Percentiles rank a stretch among this genome's conserved stretches.
phyloP scores from a whole-genome alignment of 352 stramenopile genomes.

The Saprolegnia parasitica region DNA sequence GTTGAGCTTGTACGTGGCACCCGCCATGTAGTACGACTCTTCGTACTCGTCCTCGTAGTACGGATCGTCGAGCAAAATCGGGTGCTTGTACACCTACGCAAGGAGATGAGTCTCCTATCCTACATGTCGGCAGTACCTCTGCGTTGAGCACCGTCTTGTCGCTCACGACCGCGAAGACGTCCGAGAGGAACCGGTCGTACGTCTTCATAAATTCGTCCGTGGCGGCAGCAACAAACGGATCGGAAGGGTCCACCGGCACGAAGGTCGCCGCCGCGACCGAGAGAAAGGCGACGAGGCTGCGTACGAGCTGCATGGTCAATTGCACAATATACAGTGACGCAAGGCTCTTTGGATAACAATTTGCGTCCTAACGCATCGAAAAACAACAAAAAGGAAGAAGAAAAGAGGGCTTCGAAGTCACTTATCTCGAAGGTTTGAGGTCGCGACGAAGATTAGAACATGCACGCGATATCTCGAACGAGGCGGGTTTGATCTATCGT shows the following conservation, averaged over 20 bases:
- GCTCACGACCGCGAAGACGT: slow-evolving; percentile 26
- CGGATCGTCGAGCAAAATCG: not conserved
- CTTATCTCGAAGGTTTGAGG: no score
- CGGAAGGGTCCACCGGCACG: not conserved
- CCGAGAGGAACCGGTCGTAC: slow-evolving; percentile 21
- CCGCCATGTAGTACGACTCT: slow-evolving; percentile 14
- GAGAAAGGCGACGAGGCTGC: not conserved
- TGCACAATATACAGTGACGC: not conserved
- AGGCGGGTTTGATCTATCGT: no score
- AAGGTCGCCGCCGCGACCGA: slow-evolving; percentile 1
- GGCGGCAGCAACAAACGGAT: slow-evolving; percentile 15
- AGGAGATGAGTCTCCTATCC: not conserved
- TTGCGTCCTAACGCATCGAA: not conserved
- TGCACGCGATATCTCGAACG: no score
- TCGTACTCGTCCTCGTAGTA: slow-evolving; percentile 1
- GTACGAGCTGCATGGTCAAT: not conserved
- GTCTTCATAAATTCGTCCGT: slow-evolving; percentile 11
- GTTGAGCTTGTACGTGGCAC: slow-evolving; percentile 23
- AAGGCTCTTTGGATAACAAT: not conserved
- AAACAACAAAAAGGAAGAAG: no score
- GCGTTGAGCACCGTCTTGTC: slow-evolving; percentile 14
- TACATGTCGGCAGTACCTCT: not conserved
- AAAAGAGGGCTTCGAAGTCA: no score
- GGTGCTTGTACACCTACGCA: slow-evolving; percentile 24
- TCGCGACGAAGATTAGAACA: no score